Evolutionary conservation across 2,329 filamentous ascomycete genomes (phyloP), one percentile per base, ranked within the genome.

Genomic region (Xylaria sp.): DNA sequence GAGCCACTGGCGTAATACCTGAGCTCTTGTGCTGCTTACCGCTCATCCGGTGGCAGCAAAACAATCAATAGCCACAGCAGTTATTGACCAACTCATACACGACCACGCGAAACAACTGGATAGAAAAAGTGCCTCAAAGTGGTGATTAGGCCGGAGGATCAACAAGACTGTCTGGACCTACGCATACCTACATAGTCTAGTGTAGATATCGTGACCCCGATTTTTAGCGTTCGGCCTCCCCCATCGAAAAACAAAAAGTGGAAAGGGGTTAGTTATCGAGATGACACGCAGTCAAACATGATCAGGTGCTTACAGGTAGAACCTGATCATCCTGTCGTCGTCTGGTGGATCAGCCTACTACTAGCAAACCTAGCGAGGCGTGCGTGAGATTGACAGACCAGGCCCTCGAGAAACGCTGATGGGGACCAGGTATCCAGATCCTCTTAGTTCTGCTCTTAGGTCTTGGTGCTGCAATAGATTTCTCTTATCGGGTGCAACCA

Each of bases 211-310:
- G 56, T 51, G 42, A 53, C 42, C 27, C 56, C 30, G 11, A 30
- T 50, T 59, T 54, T 47, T 56, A 48, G 36, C 24, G 7, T 14
- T 50, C 2, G 24, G n/a, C 27, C 7, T 64, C 39, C 24, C 34
- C 50, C 21, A 55, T 64, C 30, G 24, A 27, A 3, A 39, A 50
- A 12, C n/a, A 19, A 61, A 60, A 34, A 58, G 54, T 57, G 62
- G 66, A 65, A 65, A 70, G 71, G 65, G 71, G 63, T 11, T 36
- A 36, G 17, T 54, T 62, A 72, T 75, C 70, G 73, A 73, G 74
- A 77, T 77, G 75, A 76, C 75, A 77, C 75, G 74, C 75, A 77
- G 75, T 75, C 67, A 69, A 72, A 45, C 19, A 74, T 71, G 74
- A 74, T 77, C 75, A 77, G 75, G 75, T 76, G 75, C 73, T 70